Conservation (phyloP, 2,329 filamentous ascomycete genomes). For the Coniochaeta hoffmannii region DNA sequence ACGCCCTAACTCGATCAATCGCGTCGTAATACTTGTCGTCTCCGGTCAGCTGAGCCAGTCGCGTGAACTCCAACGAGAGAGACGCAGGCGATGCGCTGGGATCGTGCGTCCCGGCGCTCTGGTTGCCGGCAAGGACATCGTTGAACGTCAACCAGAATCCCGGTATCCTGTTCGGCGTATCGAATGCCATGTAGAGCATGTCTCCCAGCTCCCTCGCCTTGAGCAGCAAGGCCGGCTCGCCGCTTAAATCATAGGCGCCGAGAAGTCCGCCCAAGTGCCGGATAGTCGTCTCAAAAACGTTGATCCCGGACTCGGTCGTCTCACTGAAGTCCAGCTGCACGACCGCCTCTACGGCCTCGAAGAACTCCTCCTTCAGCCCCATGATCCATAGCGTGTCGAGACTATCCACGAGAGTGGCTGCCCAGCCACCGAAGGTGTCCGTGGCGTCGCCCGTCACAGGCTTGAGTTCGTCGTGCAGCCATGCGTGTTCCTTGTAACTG, state of each 20-base stretch:
- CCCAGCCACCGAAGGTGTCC: conserved; percentile 46
- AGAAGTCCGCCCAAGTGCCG: conserved; percentile 38
- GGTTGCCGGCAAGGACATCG: conserved; percentile 25
- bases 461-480: conserved; percentile 44
- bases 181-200: conserved; percentile 39
- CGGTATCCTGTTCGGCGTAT: conserved; percentile 42
- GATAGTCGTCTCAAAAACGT: conserved; percentile 40
- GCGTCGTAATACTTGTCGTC: conserved; percentile 69
- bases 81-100: conserved; percentile 42
- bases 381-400: conserved; percentile 58
- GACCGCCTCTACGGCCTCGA: conserved; percentile 41
- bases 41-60: conserved; percentile 61
- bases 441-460: conserved; percentile 40
- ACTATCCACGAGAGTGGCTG: conserved; percentile 51
- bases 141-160: conserved; percentile 49
- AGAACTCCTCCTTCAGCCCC: conserved; percentile 49
- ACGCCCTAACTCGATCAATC: conserved; percentile 63
- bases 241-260: conserved; percentile 36
- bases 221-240: conserved; percentile 29
- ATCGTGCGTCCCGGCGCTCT: conserved; percentile 25
- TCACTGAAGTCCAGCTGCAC: conserved; percentile 41
- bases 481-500: conserved; percentile 44
- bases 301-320: conserved; percentile 28
- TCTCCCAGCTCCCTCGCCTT: conserved; percentile 39
- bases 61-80: conserved; percentile 63